Evolutionary conservation across 257 asterid genomes (phyloP), one percentile per base, ranked within the genome.

Genomic region (Salvia rosmarinus): DNA sequence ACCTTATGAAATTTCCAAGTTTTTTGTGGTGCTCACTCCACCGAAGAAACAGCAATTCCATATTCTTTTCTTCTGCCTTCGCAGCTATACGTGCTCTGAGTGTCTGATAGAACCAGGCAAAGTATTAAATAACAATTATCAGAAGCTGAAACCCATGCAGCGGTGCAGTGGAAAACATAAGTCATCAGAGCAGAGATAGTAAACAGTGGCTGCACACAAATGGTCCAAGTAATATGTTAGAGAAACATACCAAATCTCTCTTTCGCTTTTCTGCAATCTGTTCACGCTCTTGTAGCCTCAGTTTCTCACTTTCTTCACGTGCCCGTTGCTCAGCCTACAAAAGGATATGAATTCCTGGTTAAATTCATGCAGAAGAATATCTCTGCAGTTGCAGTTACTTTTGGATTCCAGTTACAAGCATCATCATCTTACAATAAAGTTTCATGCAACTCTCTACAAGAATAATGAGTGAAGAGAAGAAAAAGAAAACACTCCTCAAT

Each of bases 1-100:
- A 87, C 99, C 99, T 95, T 95, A 77, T 90, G 86, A 95, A 95
- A 85, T 87, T 95, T 92, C 98, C 96, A 81, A 95, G 99, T 88
- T 86, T 89, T 76, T 75, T 85, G 44, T 88, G 95, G 87, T 95
- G 99, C 90, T 90, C 98, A 78, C 92, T 90, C 99, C 99, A 95
- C 77, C 84, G 88, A 79, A 95, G 98, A 84, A 95, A 95, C 78
- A 91, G 89, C 87, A 95, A 72, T 72, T 95, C 98, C 91, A 92
- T 71, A 70, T 89, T 88, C 85, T 95, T 95, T 75, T 92, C 98
- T 84, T 95, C 99, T 2, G 99, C 96, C 83, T 95, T 95, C 11
- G 99, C 99, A 78, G 97, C 95, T 72, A 95, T 83, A 67, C 97
- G 98, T 12, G 99, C 99, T 82, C 90, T 81, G 54, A 91, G 90